Base-by-base conservation (phyloP, 495 filamentous ascomycete species). In the Penicillium maclennaniae region DNA sequence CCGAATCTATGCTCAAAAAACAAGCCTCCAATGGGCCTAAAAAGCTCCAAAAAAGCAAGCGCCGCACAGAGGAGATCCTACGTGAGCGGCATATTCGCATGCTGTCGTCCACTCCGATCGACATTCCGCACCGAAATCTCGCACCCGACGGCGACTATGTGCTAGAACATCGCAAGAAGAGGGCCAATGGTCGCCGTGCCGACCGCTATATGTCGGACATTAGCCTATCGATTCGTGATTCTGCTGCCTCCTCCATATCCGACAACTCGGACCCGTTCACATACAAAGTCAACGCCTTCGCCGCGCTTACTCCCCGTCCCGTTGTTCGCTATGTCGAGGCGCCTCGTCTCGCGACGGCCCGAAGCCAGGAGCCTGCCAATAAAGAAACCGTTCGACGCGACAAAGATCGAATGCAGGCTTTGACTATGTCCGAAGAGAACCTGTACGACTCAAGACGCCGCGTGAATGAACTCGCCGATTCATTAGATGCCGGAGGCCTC, bases 31-130 rank as follows among this genome's bases (percentile, higher is more conserved):
- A 76, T 72, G 75, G 64, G 6, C 69, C 74, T 1, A 70, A 70
- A 19, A 72, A 87, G 21, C 68, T 83, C 36, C 80, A 84, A 27
- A 83, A 86, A 43, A 93, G 86, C 75, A 95, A 91, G 70, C 80
- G 86, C 49, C 85, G 86, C 47, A 82, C 83, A 31, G 71, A 86
- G 36, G 87, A 95, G 50, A 81, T 83, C 63, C 76, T 82, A 47
- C 79, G 91, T 16, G 91, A 95, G 66, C 87, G 87, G 48, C 89
- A 96, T 70, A 89, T 96, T 58, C 84, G 84, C 53, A 79, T 87
- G n/a, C 87, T 96, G 84, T 87, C 75, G 51, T 79, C 85, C 39
- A 69, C 67, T 19, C 83, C 83, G 26, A 80, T 89, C 39, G 77
- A 82, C 15, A 77, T 83, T 42, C 85, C 86, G 37, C 77, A 78